Evolutionary conservation across 2,329 filamentous ascomycete species (phyloP).

Genomic region (Colletotrichum salicis): DNA sequence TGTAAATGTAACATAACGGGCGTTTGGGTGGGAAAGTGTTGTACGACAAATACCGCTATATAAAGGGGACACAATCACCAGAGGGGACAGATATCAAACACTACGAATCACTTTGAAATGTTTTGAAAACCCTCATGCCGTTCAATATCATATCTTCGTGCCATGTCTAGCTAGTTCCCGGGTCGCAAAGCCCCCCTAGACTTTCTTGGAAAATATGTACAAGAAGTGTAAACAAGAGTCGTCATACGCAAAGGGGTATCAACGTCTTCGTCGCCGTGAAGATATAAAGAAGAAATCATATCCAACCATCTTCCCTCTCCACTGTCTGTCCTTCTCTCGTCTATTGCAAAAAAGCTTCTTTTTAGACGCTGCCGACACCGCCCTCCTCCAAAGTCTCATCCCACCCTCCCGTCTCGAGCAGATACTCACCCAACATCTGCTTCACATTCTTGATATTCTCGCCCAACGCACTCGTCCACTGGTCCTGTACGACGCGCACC

Average conservation of each 20-base stretch:
- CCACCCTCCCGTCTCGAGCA: conserved; percentile 86
- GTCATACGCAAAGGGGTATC: conserved; percentile 37
- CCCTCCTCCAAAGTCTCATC: conserved; percentile 77
- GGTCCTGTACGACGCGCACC: conserved; percentile 87
- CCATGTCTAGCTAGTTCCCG: neutral
- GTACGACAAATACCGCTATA: neutral
- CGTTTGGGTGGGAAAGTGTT: conserved; percentile 15
- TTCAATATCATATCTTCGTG: neutral
- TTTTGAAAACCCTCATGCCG: too few species aligned
- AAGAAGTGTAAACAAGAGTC: conserved; percentile 27
- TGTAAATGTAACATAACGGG: conserved; percentile 19
- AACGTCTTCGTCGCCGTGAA: conserved; percentile 31
- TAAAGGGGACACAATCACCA: neutral
- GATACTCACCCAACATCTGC: conserved; percentile 76
- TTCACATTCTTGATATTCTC: conserved; percentile 79
- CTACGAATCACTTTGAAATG: neutral
- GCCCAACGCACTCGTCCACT: conserved; percentile 90
- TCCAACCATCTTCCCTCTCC: conserved; percentile 3
- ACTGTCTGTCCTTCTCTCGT: neutral
- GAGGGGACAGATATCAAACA: too few species aligned
- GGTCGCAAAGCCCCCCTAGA: neutral
- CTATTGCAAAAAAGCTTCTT: neutral
- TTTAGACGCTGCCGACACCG: conserved; percentile 60
- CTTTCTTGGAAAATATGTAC: conserved; percentile 22
- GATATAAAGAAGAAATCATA: conserved; percentile 4